These are phyloP conservation scores for Begonia fuchsioides DNA, from an alignment of 306 rosid genomes.

Conservation along the genomic window DNA sequence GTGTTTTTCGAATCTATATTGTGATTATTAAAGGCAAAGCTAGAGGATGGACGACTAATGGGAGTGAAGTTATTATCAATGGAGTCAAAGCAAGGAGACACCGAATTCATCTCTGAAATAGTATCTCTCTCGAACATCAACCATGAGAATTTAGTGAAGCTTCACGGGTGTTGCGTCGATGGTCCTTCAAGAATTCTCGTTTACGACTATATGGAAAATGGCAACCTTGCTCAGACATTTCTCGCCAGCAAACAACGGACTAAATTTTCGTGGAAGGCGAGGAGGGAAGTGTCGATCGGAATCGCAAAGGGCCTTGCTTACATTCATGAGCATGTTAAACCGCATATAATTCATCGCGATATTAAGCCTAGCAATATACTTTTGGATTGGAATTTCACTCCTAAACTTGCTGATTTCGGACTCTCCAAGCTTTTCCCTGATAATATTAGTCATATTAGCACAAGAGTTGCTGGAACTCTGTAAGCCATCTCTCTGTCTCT, in stretches of 20 bases:
- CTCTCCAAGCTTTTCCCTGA: slow-evolving; percentile 17
- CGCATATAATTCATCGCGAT: slow-evolving; percentile 20
- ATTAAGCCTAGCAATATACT: slow-evolving; percentile 20
- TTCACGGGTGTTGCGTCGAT: slow-evolving; percentile 14
- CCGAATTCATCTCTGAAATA: slow-evolving; percentile 23
- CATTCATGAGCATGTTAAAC: slow-evolving; percentile 19
- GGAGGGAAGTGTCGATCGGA: slow-evolving; percentile 16
- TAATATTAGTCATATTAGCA: slow-evolving; percentile 12
- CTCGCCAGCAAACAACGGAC: slow-evolving; percentile 8
- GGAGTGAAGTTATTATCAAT: slow-evolving; percentile 20
- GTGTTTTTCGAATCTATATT: too few relatives aligned
- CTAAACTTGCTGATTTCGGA: slow-evolving; percentile 22
- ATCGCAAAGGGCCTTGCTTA: slow-evolving; percentile 16
- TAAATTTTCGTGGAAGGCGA: slow-evolving; percentile 8
- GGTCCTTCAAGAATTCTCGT: slow-evolving; percentile 18
- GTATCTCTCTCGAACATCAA: slow-evolving; percentile 12
- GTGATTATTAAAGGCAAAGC: slow-evolving; percentile 7
- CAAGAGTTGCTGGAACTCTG: slow-evolving; percentile 22
- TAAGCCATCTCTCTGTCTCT: neutral
- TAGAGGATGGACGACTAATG: slow-evolving; percentile 9
- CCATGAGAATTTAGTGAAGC: slow-evolving; percentile 16
- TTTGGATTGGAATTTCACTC: slow-evolving; percentile 16
- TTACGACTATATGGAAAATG: slow-evolving; percentile 16
- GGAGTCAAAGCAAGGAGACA: slow-evolving; percentile 20
- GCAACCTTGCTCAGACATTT: slow-evolving; percentile 14